Conservation (phyloP, 495 filamentous ascomycete genomes). For the Massariosphaeria phaeospora region DNA sequence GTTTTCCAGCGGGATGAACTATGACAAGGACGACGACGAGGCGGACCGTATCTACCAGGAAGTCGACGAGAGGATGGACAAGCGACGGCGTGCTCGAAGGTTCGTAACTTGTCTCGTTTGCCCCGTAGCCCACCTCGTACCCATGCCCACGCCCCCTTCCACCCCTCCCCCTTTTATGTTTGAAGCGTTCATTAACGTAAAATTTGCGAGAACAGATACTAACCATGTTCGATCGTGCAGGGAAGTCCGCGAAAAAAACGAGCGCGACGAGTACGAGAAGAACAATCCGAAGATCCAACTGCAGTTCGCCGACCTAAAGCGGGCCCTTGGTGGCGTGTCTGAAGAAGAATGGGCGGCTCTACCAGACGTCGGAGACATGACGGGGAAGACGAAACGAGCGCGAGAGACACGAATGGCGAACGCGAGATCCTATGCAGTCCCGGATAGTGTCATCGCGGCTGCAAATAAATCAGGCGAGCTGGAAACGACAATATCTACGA, state of each 20-base stretch:
- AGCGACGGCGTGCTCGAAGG: conserved; percentile 79
- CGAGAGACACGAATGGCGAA: conserved; percentile 64
- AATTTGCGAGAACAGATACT: conserved; percentile 63
- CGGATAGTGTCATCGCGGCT: conserved; percentile 89
- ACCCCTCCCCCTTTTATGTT: conserved; percentile 22
- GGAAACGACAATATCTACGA: conserved; percentile 67
- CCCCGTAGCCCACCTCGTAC: conserved; percentile 1
- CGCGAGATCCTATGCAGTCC: conserved; percentile 90
- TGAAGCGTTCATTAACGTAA: conserved; percentile 34
- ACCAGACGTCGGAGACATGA: conserved; percentile 89
- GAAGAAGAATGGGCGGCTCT: conserved; percentile 97
- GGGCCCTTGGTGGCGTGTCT: conserved; percentile 77
- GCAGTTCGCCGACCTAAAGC: conserved; percentile 93
- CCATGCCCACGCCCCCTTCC: conserved; percentile 12
- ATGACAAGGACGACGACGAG: conserved; percentile 95
- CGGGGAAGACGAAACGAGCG: conserved; percentile 80
- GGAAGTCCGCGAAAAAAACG: conserved; percentile 90
- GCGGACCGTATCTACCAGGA: conserved; percentile 92
- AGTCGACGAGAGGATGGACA: conserved; percentile 95
- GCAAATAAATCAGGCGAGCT: conserved; percentile 75
- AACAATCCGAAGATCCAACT: conserved; percentile 98
- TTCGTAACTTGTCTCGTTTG: conserved; percentile 54
- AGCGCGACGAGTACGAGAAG: conserved; percentile 88
- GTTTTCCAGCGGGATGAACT: conserved; percentile 79
- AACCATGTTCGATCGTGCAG: conserved; percentile 68